Percentiles rank a stretch among this genome's conserved stretches.
Evolutionary conservation across 352 stramenopile genomes (phyloP).

Genomic region (Phytophthora pistaciae): DNA sequence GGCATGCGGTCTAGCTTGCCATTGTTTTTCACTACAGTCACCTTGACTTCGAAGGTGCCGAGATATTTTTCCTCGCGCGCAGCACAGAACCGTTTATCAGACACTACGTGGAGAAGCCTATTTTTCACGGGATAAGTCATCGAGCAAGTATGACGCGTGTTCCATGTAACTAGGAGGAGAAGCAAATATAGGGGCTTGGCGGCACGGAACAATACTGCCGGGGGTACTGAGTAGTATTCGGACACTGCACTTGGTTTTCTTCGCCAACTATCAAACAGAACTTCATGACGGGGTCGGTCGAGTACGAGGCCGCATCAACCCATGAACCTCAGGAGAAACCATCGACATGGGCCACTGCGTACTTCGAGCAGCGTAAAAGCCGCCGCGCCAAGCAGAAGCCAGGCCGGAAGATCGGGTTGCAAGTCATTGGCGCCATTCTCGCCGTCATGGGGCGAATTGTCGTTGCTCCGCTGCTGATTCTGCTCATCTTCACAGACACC

Average conservation of each 20-base stretch:
- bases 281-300: neutral
- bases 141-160: neutral
- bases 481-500: conserved; percentile 11
- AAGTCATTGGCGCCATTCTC: conserved; percentile 12
- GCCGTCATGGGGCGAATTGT: conserved; percentile 23
- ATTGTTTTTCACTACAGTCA: too few relatives aligned
- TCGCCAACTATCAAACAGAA: neutral
- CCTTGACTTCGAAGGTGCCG: too few relatives aligned
- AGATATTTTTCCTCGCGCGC: neutral
- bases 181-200: conserved; percentile 1
- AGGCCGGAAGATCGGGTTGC: conserved; percentile 4
- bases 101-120: neutral
- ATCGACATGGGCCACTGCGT: conserved; percentile 9
- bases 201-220: neutral
- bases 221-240: neutral
- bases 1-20: too few relatives aligned
- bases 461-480: conserved; percentile 23
- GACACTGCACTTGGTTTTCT: neutral
- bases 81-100: neutral
- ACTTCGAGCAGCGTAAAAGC: conserved; percentile 10
- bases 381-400: neutral
- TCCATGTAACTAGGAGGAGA: neutral
- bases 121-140: conserved; percentile 1
- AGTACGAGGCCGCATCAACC: neutral
- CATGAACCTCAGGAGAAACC: conserved; percentile 7